Percentiles rank a stretch among this genome's conserved stretches.
Conservation (phyloP, 1,284 basidiomycete species). For the Chondrostereum purpureum region DNA sequence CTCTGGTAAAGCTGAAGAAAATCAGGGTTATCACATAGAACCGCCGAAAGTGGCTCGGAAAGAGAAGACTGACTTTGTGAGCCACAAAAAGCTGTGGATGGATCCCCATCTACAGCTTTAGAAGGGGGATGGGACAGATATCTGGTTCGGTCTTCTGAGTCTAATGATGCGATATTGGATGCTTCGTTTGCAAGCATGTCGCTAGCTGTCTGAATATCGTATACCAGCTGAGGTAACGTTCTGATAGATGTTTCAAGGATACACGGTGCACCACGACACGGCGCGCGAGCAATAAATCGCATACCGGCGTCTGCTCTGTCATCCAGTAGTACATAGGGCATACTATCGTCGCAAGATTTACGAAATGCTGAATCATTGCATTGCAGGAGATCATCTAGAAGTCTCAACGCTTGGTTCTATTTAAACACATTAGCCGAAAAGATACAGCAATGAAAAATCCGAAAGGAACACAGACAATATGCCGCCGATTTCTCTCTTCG, state of each 20-base stretch:
- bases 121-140: constrained; percentile 46
- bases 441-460: constrained; percentile 1
- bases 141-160: constrained; percentile 23
- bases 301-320: not conserved
- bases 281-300: constrained; percentile 26
- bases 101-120: constrained; percentile 46
- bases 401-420: not conserved
- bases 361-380: not conserved
- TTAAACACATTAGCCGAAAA: not conserved
- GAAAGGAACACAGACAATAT: constrained; percentile 39
- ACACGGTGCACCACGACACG: constrained; percentile 40
- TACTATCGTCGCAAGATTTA: not conserved
- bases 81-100: constrained; percentile 45
- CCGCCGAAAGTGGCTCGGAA: too few species aligned
- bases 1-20: too few species aligned
- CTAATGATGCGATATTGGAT: constrained; percentile 27
- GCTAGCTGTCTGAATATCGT: constrained; percentile 21
- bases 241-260: constrained; percentile 50
- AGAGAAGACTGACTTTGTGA: constrained; percentile 27
- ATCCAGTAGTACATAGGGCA: constrained; percentile 12
- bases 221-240: constrained; percentile 30
- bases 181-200: constrained; percentile 38
- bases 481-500: constrained; percentile 45
- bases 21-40: too few species aligned
- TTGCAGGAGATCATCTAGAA: constrained; percentile 6